A percentile compares a stretch with the other conserved stretches of the same genome.
Evolutionary conservation across 1,284 basidiomycete genomes (phyloP).

Genomic region (Apiotrichum laibachii): DNA sequence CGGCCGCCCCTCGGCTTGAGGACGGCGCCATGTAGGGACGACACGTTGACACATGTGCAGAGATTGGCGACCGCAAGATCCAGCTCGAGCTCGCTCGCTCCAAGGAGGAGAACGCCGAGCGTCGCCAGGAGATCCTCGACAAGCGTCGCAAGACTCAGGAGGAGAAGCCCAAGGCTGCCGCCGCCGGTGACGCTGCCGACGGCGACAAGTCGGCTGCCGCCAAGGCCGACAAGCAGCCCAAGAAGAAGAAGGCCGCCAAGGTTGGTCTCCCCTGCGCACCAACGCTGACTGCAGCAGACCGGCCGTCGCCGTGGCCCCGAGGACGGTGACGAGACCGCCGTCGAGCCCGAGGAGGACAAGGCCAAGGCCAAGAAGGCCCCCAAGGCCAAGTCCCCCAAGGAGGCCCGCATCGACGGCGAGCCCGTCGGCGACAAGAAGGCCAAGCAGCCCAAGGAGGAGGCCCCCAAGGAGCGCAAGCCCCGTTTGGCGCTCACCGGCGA

Average conservation of each 20-base stretch:
- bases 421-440: conserved; percentile 28
- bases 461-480: conserved; percentile 41
- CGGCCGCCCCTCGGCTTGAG: neutral
- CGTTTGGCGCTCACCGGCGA: conserved; percentile 59
- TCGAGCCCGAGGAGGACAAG: conserved; percentile 25
- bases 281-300: conserved; percentile 19
- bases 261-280: conserved; percentile 10
- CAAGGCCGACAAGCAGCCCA: conserved; percentile 25
- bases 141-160: conserved; percentile 32
- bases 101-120: conserved; percentile 72
- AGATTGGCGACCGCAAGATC: conserved; percentile 81
- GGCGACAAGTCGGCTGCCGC: conserved; percentile 12
- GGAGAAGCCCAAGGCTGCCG: conserved; percentile 39
- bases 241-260: conserved; percentile 40
- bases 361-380: conserved; percentile 25
- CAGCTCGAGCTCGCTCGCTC: conserved; percentile 88
- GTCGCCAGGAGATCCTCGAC: conserved; percentile 31
- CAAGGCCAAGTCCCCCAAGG: conserved; percentile 33
- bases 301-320: conserved; percentile 46
- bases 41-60: conserved; percentile 21
- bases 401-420: conserved; percentile 34
- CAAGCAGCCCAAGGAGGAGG: conserved; percentile 42
- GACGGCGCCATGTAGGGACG: neutral
- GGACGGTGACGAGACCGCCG: conserved; percentile 36
- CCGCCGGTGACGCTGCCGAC: conserved; percentile 44